Evolutionary conservation across 164 flowering plant genomes (phyloP).

Genomic region (Kalanchoe fedtschenkoi): DNA sequence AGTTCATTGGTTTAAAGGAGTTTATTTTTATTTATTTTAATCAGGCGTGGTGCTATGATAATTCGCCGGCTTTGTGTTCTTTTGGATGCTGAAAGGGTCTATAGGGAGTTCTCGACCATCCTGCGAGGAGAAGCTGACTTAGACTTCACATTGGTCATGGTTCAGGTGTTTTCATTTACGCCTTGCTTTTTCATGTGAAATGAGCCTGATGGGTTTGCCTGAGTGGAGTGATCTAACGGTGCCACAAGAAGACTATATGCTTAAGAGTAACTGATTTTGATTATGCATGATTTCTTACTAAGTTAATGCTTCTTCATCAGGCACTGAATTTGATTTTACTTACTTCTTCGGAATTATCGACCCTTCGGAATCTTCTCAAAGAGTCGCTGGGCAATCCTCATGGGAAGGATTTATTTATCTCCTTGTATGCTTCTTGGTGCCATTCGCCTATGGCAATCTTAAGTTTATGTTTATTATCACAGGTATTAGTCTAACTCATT

Average conservation of each 20-base stretch:
- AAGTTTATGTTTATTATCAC: conserved; percentile 89
- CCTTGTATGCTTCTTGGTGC: conserved; percentile 93
- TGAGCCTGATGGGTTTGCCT: neutral
- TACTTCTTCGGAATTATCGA: conserved; percentile 80
- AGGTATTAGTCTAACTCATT: conserved; percentile 32
- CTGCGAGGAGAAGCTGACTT: conserved; percentile 75
- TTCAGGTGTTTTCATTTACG: conserved; percentile 51
- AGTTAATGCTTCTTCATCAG: conserved; percentile 30
- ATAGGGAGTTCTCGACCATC: conserved; percentile 71
- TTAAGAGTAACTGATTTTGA: neutral
- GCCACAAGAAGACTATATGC: neutral
- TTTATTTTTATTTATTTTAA: conserved; percentile 6
- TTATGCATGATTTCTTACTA: neutral
- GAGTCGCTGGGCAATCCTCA: conserved; percentile 57
- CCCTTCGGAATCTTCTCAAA: conserved; percentile 68
- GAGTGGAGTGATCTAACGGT: neutral
- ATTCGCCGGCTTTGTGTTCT: conserved; percentile 87
- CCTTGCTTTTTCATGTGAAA: neutral
- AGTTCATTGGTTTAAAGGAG: neutral
- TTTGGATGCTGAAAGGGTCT: conserved; percentile 82
- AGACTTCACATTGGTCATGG: conserved; percentile 90
- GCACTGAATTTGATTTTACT: conserved; percentile 91
- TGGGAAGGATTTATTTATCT: conserved; percentile 73
- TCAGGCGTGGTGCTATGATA: conserved; percentile 93
- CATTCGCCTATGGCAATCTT: conserved; percentile 94